Evolutionary conservation across 2,329 filamentous ascomycete genomes (phyloP), one percentile per base, ranked within the genome.

Genomic region (Pseudogymnoascus sp.): DNA sequence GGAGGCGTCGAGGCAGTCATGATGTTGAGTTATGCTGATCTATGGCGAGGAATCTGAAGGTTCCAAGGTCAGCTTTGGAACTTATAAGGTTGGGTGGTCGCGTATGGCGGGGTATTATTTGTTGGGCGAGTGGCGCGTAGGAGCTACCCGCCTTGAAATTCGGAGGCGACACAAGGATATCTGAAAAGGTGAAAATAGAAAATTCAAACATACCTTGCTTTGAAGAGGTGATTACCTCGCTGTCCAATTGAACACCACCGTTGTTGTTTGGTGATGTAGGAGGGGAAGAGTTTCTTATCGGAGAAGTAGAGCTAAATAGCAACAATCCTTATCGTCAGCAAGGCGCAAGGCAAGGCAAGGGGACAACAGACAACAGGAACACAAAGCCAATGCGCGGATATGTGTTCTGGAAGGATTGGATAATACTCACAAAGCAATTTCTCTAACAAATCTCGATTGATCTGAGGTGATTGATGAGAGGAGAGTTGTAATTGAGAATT

Each of bases 11-110:
- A 41, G 6, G 30, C 42, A 16, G 42, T 36, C 36, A 36, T 59
- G 30, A 35, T 58, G 25, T 19, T 38, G 28, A 25, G 28, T 36
- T 35, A 59, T 22, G 35, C 55, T 59, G 55, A 39, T 39, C 28
- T 59, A 38, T 59, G 19, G 30, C 30, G 55, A 59, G 55, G 42
- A 52, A 52, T 52, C 42, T 52, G 63, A 33, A 16, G 68, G 65
- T 61, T 70, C 65, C 36, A 65, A 22, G 59, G 68, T 55, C 61
- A 36, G 52, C 16, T 35, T 66, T 11, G 42, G 42, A n/a, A 52
- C 23, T 52, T 23, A 52, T 52, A 52, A 52, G 4, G 42, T 2
- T 2, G 12, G 42, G 23, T 9, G 22, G 42, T 52, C 14, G 23
- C 22, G 23, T 52, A 30, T 52, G 42, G 42, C 14, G 42, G 42